Percentiles rank a stretch among this genome's conserved stretches.
phyloP scores from a whole-genome alignment of 805 yeast species.

The Candida khao-thaluensis region DNA sequence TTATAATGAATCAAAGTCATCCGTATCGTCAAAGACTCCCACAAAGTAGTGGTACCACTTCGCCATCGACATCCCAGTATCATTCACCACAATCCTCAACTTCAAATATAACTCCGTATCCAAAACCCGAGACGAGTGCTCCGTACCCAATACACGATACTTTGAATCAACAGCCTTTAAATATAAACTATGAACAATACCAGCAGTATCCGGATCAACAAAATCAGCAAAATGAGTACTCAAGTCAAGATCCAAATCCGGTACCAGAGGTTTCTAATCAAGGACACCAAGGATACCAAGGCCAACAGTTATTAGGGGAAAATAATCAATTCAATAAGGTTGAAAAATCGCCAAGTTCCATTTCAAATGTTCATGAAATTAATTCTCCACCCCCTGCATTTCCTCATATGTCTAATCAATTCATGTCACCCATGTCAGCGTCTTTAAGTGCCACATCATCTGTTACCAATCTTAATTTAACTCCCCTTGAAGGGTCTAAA shows the following conservation, averaged over 20 bases:
- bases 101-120: background rate
- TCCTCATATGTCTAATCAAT: background rate
- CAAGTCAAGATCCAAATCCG: background rate
- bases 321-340: constrained; percentile 4
- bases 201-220: background rate
- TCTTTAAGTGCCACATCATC: constrained; percentile 35
- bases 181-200: background rate
- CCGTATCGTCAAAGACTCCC: constrained; percentile 29
- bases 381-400: constrained; percentile 8
- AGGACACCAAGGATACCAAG: constrained; percentile 1
- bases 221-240: background rate
- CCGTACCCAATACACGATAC: constrained; percentile 1
- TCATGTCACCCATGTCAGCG: constrained; percentile 23
- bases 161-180: background rate
- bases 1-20: constrained; percentile 14
- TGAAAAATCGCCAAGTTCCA: background rate
- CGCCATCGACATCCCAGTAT: constrained; percentile 11
- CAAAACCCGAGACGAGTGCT: background rate
- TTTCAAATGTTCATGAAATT: background rate
- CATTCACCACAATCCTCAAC: constrained; percentile 8
- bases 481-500: constrained; percentile 15
- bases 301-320: constrained; percentile 5
- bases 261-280: background rate
- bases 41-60: constrained; percentile 2
- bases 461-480: constrained; percentile 33